Conservation (phyloP, 805 yeast species). For the Kregervanrija pseudodelftensis region DNA sequence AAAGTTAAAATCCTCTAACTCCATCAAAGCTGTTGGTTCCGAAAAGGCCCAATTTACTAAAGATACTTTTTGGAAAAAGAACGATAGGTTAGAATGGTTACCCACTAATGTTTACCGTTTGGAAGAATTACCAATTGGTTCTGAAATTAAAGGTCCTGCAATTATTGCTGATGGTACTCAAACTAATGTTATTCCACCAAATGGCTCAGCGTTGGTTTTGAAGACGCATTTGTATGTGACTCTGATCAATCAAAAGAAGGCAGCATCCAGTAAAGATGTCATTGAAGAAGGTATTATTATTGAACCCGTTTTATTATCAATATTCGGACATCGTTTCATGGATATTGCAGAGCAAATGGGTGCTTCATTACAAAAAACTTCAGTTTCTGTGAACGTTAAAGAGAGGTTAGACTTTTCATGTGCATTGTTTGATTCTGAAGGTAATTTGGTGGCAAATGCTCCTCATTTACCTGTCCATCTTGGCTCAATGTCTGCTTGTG, state of each 20-base stretch:
- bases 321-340: constrained; percentile 81
- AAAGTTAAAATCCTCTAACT: constrained; percentile 21
- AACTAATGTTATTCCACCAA: constrained; percentile 67
- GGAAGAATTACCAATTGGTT: constrained; percentile 47
- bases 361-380: constrained; percentile 65
- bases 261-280: constrained; percentile 7
- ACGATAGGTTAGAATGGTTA: constrained; percentile 27
- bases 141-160: constrained; percentile 59
- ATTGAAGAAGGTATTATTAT: constrained; percentile 27
- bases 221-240: constrained; percentile 55
- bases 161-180: constrained; percentile 76
- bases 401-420: constrained; percentile 81
- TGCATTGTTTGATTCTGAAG: constrained; percentile 70
- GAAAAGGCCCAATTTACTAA: constrained; percentile 31
- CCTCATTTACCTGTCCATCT: constrained; percentile 85
- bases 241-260: constrained; percentile 8
- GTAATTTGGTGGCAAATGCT: constrained; percentile 81
- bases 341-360: constrained; percentile 92
- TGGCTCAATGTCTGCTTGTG: constrained; percentile 81
- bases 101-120: constrained; percentile 51
- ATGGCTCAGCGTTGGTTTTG: constrained; percentile 46
- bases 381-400: constrained; percentile 77
- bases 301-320: constrained; percentile 68
- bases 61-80: constrained; percentile 51
- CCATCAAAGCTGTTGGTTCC: constrained; percentile 17